Evolutionary conservation across 2,329 filamentous ascomycete genomes (phyloP).

Genomic region (Penicillium expansum): DNA sequence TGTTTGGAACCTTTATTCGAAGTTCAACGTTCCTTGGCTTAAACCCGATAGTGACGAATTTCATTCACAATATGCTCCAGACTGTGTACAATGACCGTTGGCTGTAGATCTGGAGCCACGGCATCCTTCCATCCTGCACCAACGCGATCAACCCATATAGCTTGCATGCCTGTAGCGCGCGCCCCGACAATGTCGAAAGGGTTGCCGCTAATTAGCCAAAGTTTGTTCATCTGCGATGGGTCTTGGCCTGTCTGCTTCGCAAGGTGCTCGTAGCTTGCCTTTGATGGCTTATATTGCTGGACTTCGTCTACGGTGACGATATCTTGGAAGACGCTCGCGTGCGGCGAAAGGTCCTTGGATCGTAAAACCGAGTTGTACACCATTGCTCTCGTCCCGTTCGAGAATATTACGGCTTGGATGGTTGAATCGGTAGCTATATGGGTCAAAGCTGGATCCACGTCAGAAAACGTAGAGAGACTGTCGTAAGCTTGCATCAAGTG

Average conservation of each 20-base stretch:
- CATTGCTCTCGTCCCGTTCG: slow-evolving; percentile 66
- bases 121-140: slow-evolving; percentile 65
- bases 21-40: background rate
- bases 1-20: no score
- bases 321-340: slow-evolving; percentile 50
- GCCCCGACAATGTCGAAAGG: slow-evolving; percentile 71
- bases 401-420: slow-evolving; percentile 63
- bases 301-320: slow-evolving; percentile 63
- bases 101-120: slow-evolving; percentile 51
- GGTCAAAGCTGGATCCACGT: slow-evolving; percentile 56
- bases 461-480: slow-evolving; percentile 61
- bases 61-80: slow-evolving; percentile 57
- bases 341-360: slow-evolving; percentile 55
- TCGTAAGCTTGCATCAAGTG: slow-evolving; percentile 64
- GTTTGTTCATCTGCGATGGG: slow-evolving; percentile 43
- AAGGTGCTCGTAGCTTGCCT: slow-evolving; percentile 60
- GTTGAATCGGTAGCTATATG: slow-evolving; percentile 42
- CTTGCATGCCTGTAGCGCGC: slow-evolving; percentile 58
- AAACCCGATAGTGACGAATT: slow-evolving; percentile 24
- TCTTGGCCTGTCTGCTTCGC: slow-evolving; percentile 50
- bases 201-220: slow-evolving; percentile 71
- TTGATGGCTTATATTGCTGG: slow-evolving; percentile 63
- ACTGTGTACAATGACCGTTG: slow-evolving; percentile 54
- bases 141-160: slow-evolving; percentile 65
- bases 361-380: slow-evolving; percentile 58